Base-by-base conservation (phyloP, 352 stramenopile species). In the Pythium sukuiense region DNA sequence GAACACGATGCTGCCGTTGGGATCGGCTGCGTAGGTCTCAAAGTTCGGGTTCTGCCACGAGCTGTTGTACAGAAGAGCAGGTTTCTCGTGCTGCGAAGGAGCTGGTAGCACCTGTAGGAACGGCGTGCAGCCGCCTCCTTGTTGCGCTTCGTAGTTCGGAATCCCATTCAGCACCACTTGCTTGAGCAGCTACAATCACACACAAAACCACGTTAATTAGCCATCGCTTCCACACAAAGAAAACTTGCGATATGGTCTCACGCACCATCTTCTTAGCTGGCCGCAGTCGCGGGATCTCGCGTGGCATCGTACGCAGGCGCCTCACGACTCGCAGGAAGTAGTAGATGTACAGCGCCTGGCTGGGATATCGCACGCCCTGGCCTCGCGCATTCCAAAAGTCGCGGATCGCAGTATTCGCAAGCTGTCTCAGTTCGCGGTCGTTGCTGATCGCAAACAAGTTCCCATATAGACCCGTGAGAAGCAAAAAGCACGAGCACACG, bases 341-440 rank as follows among this genome's bases (percentile, higher is more conserved):
- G 73, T 93, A 95, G 74, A 96, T 92, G 74, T 93, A 93, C 65
- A 90, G 72, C 55, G 83, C 81, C 64, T 96, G 86, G 63, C 81
- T 92, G 16, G 88, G 86, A 65, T 90, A 93, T 18, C 82, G 79
- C 59, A 96, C 88, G 30, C 88, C 88, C 61, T 96, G 83, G 32
- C 88, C 88, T 54, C 87, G 73, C 4, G 78, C 74, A 45, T 87
- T 81, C 80, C 81, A 91, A 65, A 96, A 96, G 62, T 91, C 79
- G 35, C 76, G 74, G 41, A 93, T 89, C 52, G 85, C 79, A 3
- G 67, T 67, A 67, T 91, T 90, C 24, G 80, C 83, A 53, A 90
- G 66, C 32, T 89, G 76, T 6, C 77, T 71, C 60, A 93, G 70
- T 53, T 90, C 81, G 16, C 76, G 74, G 64, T 90, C 81, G 55